A percentile compares a stretch with the other conserved stretches of the same genome.
These are phyloP conservation scores for Chrysopogon serrulatus DNA, from an alignment of 176 grass and related monocot species.

Conservation along the genomic window DNA sequence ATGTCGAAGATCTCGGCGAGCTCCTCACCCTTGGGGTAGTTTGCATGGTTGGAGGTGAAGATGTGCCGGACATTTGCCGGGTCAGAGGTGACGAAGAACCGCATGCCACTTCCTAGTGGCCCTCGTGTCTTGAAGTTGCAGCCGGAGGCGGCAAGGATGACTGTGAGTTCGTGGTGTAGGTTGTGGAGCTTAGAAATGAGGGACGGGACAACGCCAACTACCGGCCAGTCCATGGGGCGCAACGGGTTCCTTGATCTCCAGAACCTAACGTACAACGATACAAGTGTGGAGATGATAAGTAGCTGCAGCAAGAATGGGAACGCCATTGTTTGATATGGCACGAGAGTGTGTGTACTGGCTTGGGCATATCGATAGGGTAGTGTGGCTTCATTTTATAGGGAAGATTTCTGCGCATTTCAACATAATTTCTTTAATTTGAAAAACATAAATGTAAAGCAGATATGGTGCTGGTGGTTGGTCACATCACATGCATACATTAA, in stretches of 20 bases:
- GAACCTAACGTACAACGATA: neutral
- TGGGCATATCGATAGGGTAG: neutral
- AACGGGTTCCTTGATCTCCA: neutral
- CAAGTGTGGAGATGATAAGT: neutral
- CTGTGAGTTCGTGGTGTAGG: neutral
- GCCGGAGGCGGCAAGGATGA: neutral
- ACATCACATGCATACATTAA: neutral
- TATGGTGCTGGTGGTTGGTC: neutral
- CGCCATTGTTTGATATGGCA: neutral
- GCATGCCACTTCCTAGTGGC: neutral
- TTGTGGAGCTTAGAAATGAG: neutral
- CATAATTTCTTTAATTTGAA: neutral
- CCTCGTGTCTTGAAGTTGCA: neutral
- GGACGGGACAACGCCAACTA: neutral
- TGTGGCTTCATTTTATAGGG: neutral
- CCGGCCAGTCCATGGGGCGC: neutral
- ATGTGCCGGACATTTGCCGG: conserved; percentile 33
- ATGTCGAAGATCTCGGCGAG: conserved; percentile 24
- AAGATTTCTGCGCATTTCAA: neutral
- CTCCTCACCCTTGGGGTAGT: conserved; percentile 35
- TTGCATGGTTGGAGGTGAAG: conserved; percentile 21
- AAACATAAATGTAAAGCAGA: neutral
- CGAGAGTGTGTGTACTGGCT: neutral
- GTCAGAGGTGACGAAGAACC: neutral
- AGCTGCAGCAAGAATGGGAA: neutral